A percentile compares a stretch with the other conserved stretches of the same genome.
Conservation (phyloP, 768 basidiomycete species). For the Naganishia vishniacii region DNA sequence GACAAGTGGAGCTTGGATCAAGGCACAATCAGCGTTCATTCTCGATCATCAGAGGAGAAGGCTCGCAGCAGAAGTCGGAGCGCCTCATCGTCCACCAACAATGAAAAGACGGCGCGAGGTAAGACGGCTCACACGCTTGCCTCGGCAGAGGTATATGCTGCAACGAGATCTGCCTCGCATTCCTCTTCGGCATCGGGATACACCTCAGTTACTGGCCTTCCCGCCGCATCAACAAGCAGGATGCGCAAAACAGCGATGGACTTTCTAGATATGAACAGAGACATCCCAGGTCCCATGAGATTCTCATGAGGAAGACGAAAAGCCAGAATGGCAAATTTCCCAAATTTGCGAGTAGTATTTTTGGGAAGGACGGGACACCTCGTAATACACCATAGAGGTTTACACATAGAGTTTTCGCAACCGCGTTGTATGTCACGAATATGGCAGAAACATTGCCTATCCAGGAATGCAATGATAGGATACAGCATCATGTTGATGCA, state of each 20-base stretch:
- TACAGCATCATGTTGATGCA: slow-evolving; percentile 7
- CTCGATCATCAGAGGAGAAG: neutral
- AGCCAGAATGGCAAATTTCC: neutral
- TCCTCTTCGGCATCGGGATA: neutral
- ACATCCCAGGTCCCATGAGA: neutral
- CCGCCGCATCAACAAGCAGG: neutral
- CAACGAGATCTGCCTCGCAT: neutral
- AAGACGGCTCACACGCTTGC: neutral
- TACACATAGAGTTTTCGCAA: too few relatives aligned
- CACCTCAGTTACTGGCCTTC: too few relatives aligned
- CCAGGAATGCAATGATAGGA: slow-evolving; percentile 7
- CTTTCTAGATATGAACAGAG: slow-evolving; percentile 10
- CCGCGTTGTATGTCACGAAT: too few relatives aligned
- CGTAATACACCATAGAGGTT: neutral
- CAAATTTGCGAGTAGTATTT: too few relatives aligned
- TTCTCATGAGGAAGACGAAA: slow-evolving; percentile 1
- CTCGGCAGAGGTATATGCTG: too few relatives aligned
- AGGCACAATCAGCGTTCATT: neutral
- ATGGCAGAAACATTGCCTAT: too few relatives aligned
- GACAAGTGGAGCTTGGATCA: slow-evolving; percentile 15
- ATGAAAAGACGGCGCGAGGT: neutral
- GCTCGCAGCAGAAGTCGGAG: neutral
- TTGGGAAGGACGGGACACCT: neutral
- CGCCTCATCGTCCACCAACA: neutral
- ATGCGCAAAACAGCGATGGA: slow-evolving; percentile 16